Evolutionary conservation across 805 yeast genomes (phyloP), one percentile per base, ranked within the genome.

Genomic region (Wickerhamomyces chambardii): DNA sequence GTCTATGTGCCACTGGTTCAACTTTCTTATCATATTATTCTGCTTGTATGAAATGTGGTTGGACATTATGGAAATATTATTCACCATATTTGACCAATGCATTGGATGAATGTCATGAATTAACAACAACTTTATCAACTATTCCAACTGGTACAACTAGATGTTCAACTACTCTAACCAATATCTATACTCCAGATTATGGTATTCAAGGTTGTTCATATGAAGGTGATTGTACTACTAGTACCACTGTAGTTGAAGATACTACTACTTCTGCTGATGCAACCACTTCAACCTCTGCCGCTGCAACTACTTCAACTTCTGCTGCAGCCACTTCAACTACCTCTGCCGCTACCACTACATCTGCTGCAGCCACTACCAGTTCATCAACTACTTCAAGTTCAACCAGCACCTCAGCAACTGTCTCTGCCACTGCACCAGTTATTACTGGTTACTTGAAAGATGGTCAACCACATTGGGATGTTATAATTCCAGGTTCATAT

Each of bases 11-110:
- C 16, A 17, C 27, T 18, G 46, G 30, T 11, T 25, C 39, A n/a
- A 15, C 25, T 15, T 46, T 43, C 36, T 34, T 33, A 31, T 16
- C 18, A 5, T 29, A 31, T 17, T 45, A 45, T 17, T 45, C 43
- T 14, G 44, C 33, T 4, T 56, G 60, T 45, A 42, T 55, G 21
- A 55, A 50, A 27, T 56, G 60, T 45, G 61, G 60, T 30, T 55
- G 59, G 60, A 55, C 58, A 43, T 37, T 56, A 24, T 56, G 52
- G 53, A 30, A 42, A n/a, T 49, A 52, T 36, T 55, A 55, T 38
- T 47, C 46, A n/a, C 11, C 31, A 0, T 53, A 36, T 42, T 40
- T 56, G 29, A 33, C 43, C 2, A 36, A 42, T 11, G 47, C 57
- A 5, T 39, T 53, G 32, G 42, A 35, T 12, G 45, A 30, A 14